Conservation (phyloP, 2,329 filamentous ascomycete species). For the Talaromyces sp. region DNA sequence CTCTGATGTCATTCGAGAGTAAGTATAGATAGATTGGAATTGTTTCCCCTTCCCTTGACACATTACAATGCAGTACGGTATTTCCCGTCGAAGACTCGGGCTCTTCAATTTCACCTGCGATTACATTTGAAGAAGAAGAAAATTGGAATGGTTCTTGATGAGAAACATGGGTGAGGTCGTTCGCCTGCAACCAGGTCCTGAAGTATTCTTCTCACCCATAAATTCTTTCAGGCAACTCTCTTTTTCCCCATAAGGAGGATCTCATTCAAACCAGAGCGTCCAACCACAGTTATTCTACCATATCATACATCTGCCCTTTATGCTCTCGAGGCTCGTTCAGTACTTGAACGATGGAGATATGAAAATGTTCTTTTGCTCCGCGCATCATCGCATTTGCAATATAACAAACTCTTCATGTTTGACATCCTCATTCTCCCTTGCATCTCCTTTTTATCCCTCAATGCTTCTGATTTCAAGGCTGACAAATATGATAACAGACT, state of each 20-base stretch:
- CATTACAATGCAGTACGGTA: slow-evolving; percentile 40
- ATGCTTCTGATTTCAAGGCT: slow-evolving; percentile 34
- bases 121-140: slow-evolving; percentile 27
- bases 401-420: slow-evolving; percentile 41
- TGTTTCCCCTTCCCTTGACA: slow-evolving; percentile 59
- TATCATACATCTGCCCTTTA: slow-evolving; percentile 27
- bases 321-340: slow-evolving; percentile 27
- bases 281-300: slow-evolving; percentile 24
- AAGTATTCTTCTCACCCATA: slow-evolving; percentile 52
- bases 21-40: slow-evolving; percentile 67
- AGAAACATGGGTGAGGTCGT: slow-evolving; percentile 61
- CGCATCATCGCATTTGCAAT: slow-evolving; percentile 37
- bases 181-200: slow-evolving; percentile 51
- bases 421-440: slow-evolving; percentile 47
- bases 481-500: slow-evolving; percentile 57
- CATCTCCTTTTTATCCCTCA: slow-evolving; percentile 21
- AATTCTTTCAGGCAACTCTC: slow-evolving; percentile 43
- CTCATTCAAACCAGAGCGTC: slow-evolving; percentile 28
- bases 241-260: slow-evolving; percentile 39
- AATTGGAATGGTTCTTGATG: slow-evolving; percentile 30
- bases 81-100: slow-evolving; percentile 29
- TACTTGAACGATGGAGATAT: slow-evolving; percentile 35
- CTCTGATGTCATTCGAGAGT: slow-evolving; percentile 96
- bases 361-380: slow-evolving; percentile 32
- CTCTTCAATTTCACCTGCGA: slow-evolving; percentile 29